Percentiles rank a stretch among this genome's conserved stretches.
phyloP scores from a whole-genome alignment of 2,329 filamentous ascomycete species.

The Onygenales sp. region DNA sequence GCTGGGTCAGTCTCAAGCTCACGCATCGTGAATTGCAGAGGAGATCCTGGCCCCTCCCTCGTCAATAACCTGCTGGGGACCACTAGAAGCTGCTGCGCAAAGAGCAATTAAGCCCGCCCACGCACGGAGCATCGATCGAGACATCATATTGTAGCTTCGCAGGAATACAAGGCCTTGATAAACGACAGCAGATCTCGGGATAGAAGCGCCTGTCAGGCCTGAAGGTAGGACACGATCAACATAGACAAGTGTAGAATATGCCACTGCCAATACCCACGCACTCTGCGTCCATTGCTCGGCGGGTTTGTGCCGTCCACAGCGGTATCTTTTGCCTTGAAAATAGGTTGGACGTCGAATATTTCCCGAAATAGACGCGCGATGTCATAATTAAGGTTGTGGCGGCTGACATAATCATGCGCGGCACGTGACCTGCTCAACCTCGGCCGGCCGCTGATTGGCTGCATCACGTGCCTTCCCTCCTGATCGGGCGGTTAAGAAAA shows the following conservation, averaged over 20 bases:
- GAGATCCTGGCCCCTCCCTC: neutral
- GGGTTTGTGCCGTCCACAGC: too few relatives aligned
- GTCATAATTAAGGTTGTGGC: too few relatives aligned
- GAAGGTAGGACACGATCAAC: too few relatives aligned
- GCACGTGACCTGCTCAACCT: neutral
- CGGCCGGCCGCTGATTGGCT: neutral
- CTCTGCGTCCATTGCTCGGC: too few relatives aligned
- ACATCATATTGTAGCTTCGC: neutral
- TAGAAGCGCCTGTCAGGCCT: too few relatives aligned
- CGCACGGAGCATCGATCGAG: neutral
- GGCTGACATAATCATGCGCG: too few relatives aligned
- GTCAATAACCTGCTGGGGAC: neutral
- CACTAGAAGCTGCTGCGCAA: neutral
- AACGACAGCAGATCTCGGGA: too few relatives aligned
- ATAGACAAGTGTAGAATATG: too few relatives aligned
- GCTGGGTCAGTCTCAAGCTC: neutral
- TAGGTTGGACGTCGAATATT: too few relatives aligned
- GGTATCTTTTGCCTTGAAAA: too few relatives aligned
- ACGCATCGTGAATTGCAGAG: slow-evolving; percentile 9
- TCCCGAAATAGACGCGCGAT: too few relatives aligned
- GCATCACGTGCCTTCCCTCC: neutral
- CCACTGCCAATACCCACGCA: too few relatives aligned
- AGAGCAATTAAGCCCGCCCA: neutral
- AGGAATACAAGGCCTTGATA: neutral
- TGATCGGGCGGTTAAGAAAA: neutral